phyloP scores from a whole-genome alignment of 208 protist species.

The Herpetomonas tarakana region DNA sequence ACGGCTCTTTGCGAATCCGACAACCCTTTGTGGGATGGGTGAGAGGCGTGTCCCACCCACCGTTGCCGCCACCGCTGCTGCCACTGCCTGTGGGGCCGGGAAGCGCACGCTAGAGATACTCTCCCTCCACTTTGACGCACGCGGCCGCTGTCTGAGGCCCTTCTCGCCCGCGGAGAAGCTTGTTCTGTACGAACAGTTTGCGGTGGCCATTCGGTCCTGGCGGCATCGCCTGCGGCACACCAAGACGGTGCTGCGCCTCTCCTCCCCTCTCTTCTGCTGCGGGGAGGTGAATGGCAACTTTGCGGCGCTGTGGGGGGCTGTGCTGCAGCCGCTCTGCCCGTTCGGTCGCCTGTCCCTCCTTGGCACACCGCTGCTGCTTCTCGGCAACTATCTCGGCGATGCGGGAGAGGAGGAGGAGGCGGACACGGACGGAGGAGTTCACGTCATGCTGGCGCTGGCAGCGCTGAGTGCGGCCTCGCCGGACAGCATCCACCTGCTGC shows the following conservation, averaged over 20 bases:
- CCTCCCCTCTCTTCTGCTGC: constrained; percentile 56
- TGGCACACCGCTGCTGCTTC: constrained; percentile 88
- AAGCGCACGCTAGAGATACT: neutral
- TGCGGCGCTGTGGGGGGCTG: constrained; percentile 39
- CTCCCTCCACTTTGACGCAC: neutral
- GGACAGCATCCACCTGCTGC: constrained; percentile 69
- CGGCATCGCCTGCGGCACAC: constrained; percentile 1
- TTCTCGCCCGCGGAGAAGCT: constrained; percentile 5
- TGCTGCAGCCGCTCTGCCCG: constrained; percentile 34
- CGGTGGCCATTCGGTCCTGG: constrained; percentile 4
- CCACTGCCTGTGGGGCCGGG: no score
- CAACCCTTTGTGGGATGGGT: no score
- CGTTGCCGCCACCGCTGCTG: neutral
- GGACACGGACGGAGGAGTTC: no score
- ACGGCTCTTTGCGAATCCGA: no score
- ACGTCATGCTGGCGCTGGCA: constrained; percentile 63
- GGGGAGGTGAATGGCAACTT: constrained; percentile 78
- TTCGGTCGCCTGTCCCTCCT: constrained; percentile 49
- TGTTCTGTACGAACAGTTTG: constrained; percentile 12
- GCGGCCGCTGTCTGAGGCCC: neutral
- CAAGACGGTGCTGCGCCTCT: constrained; percentile 30
- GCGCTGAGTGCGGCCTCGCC: constrained; percentile 63
- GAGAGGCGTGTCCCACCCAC: no score
- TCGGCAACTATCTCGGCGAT: constrained; percentile 97
- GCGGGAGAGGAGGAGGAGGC: constrained; percentile 82